Conservation (phyloP, 768 basidiomycete species). For the Mrakia gelida region DNA sequence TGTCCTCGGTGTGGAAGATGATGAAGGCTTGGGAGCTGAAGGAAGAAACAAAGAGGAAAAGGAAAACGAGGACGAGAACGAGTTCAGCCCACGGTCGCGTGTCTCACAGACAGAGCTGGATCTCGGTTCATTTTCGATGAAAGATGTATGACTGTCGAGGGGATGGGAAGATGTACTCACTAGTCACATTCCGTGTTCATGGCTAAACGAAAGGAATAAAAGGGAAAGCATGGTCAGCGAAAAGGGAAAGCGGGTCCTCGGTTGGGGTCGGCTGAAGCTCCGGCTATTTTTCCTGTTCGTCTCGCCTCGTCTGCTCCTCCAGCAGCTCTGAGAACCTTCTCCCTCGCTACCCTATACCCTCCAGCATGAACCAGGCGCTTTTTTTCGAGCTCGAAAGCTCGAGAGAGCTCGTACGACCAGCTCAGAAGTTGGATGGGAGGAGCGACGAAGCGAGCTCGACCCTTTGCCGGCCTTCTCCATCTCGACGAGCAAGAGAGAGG, state of each 20-base stretch:
- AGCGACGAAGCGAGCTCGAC: neutral
- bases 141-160: neutral
- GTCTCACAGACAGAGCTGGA: neutral
- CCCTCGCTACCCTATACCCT: neutral
- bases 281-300: neutral
- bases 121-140: too few relatives aligned
- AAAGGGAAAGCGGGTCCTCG: constrained; percentile 7
- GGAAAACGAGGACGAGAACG: neutral
- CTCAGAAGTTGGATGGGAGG: too few relatives aligned
- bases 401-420: too few relatives aligned
- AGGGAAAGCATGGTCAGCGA: neutral
- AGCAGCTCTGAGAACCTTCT: neutral
- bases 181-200: constrained; percentile 20
- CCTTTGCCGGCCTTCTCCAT: neutral
- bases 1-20: constrained; percentile 60
- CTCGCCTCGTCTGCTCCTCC: neutral
- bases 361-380: neutral
- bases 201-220: neutral
- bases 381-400: neutral
- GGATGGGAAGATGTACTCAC: neutral
- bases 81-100: neutral
- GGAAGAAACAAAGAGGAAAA: neutral
- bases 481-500: neutral
- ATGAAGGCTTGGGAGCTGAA: constrained; percentile 86
- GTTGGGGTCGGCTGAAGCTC: neutral